phyloP scores from a whole-genome alignment of 2,329 filamentous ascomycete species.

The Bipolaris oryzae region DNA sequence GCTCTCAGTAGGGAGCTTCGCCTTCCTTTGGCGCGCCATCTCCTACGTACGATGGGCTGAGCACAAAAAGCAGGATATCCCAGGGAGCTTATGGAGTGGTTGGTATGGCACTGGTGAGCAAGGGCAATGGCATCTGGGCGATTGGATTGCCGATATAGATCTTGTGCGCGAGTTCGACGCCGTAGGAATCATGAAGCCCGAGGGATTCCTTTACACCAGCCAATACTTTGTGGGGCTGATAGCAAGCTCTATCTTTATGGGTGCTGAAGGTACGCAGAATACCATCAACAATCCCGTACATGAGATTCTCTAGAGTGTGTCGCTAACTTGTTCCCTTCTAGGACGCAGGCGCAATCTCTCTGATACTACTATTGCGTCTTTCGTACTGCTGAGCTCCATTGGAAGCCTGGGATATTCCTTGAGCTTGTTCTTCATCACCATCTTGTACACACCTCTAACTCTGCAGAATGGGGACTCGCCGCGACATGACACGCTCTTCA shows the following conservation, averaged over 20 bases:
- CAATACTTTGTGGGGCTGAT: slow-evolving; percentile 63
- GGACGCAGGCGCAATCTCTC: slow-evolving; percentile 62
- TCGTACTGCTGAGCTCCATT: slow-evolving; percentile 64
- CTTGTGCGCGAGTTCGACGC: slow-evolving; percentile 61
- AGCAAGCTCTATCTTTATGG: slow-evolving; percentile 63
- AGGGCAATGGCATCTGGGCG: slow-evolving; percentile 49
- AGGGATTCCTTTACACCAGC: slow-evolving; percentile 67
- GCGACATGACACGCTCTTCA: slow-evolving; percentile 42
- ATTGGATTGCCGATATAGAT: slow-evolving; percentile 62
- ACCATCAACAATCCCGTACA: not conserved
- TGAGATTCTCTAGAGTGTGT: not conserved
- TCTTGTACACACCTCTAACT: slow-evolving; percentile 62
- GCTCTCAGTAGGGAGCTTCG: slow-evolving; percentile 52
- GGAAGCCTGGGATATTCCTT: slow-evolving; percentile 66
- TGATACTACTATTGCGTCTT: slow-evolving; percentile 57
- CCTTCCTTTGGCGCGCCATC: slow-evolving; percentile 52
- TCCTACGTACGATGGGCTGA: slow-evolving; percentile 61
- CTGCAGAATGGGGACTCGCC: slow-evolving; percentile 43
- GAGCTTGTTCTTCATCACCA: slow-evolving; percentile 66
- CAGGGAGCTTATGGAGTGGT: slow-evolving; percentile 49
- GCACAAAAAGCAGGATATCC: slow-evolving; percentile 48
- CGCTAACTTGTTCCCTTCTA: slow-evolving; percentile 22
- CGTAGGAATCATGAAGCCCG: slow-evolving; percentile 60
- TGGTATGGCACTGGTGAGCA: slow-evolving; percentile 49
- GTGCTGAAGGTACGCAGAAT: slow-evolving; percentile 57